phyloP scores from a whole-genome alignment of 345 rosid species.

The Moricandia moricandioides region DNA sequence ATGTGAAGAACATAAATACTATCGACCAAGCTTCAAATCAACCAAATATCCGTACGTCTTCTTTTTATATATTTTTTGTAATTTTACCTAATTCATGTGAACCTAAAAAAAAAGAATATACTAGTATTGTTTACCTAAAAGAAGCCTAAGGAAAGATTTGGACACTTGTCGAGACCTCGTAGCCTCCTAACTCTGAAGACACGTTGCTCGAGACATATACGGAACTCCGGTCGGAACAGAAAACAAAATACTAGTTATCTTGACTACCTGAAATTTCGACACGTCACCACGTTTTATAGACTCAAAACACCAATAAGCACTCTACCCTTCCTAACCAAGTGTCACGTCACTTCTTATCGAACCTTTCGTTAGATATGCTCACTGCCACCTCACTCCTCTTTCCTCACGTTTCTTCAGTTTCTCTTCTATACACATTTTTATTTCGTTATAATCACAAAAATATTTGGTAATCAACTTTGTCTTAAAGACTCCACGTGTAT shows the following conservation, averaged over 20 bases:
- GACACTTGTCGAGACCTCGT: slow-evolving; percentile 30
- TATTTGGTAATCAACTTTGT: slow-evolving; percentile 21
- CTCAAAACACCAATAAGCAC: slow-evolving; percentile 21
- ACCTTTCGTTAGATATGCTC: slow-evolving; percentile 24
- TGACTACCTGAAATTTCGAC: slow-evolving; percentile 35
- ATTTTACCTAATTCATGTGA: slow-evolving; percentile 23
- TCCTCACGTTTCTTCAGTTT: slow-evolving; percentile 30
- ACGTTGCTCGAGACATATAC: slow-evolving; percentile 38
- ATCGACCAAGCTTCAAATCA: slow-evolving; percentile 11
- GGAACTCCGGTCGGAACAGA: slow-evolving; percentile 38
- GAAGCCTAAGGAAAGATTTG: neutral
- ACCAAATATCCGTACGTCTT: slow-evolving; percentile 20
- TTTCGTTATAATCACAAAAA: slow-evolving; percentile 6
- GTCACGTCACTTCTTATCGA: slow-evolving; percentile 37
- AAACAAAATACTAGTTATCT: slow-evolving; percentile 21
- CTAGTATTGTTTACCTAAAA: neutral
- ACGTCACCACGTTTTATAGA: slow-evolving; percentile 32
- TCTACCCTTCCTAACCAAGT: slow-evolving; percentile 33
- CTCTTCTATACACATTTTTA: slow-evolving; percentile 9
- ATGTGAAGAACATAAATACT: neutral
- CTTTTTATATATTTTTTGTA: neutral
- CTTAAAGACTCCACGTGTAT: slow-evolving; percentile 28
- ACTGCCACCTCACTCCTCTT: slow-evolving; percentile 34
- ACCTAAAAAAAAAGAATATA: slow-evolving; percentile 1
- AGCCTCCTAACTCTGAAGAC: slow-evolving; percentile 16